Evolutionary conservation across 164 flowering plant genomes (phyloP).

Genomic region (Aristolochia californica): DNA sequence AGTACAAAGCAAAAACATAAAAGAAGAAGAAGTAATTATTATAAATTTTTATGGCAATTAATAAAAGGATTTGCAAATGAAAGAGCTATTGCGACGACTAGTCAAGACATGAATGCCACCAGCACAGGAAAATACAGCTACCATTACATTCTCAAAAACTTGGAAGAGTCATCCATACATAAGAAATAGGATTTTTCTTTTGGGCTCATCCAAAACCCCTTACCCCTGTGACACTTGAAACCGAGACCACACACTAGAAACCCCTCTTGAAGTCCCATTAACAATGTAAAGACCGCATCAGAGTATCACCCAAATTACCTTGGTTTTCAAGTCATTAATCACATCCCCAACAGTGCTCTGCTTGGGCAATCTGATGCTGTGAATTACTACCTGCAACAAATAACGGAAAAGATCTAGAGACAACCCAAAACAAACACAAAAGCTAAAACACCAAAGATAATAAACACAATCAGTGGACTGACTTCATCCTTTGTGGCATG

Average conservation of each 20-base stretch:
- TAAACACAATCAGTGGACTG: slow-evolving; percentile 7
- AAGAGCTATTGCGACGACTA: not conserved
- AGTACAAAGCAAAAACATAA: not conserved
- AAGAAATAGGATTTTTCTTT: no score
- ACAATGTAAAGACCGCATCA: not conserved
- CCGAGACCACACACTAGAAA: not conserved
- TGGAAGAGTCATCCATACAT: no score
- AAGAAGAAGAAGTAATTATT: not conserved
- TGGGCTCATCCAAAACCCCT: no score
- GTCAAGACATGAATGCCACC: no score
- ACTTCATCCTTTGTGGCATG: slow-evolving; percentile 83
- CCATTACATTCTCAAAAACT: no score
- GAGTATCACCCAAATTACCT: slow-evolving; percentile 26
- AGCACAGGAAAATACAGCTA: no score
- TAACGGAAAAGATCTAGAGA: not conserved
- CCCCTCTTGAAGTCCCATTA: no score
- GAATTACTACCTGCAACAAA: slow-evolving; percentile 59
- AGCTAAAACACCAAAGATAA: not conserved
- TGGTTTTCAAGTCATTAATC: slow-evolving; percentile 66
- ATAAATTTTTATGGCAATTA: not conserved
- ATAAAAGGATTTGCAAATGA: not conserved
- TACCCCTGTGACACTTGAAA: no score
- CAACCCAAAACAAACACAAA: not conserved
- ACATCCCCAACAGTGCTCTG: slow-evolving; percentile 92
- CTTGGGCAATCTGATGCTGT: slow-evolving; percentile 78